Evolutionary conservation across 1,139 yeast genomes (phyloP), one percentile per base, ranked within the genome.

Genomic region (Chernovozyma sophiae-reginae): DNA sequence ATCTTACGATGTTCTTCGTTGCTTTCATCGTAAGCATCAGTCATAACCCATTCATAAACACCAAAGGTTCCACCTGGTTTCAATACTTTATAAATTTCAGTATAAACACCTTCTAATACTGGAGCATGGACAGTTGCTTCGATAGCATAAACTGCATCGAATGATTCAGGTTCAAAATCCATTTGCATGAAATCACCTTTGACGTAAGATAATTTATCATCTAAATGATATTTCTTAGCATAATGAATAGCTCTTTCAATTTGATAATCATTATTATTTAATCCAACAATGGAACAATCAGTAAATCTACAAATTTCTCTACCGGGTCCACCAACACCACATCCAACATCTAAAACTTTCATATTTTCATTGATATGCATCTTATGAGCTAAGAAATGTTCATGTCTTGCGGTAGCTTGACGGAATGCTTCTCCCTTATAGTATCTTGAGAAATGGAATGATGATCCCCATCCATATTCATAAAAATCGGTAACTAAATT

Each of bases 311-410:
- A 75, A 57, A 92, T 92, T 68, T 92, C 96, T 65, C 97, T 83
- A 26, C 96, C 97, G 53, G 98, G 98, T 30, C 98, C 98, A 58
- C 98, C 98, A 52, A 92, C 96, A 74, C 98, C 98, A 71, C 98
- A 94, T 36, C 98, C 98, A 42, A 92, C 98, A 61, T 94, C 98
- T 54, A 92, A 77, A 20, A 94, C 98, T 56, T 79, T 80, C 89
- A 85, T 86, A 51, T 78, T 76, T 53, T 81, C 86, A 53, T 72
- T 62, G 53, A 92, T 68, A 44, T 83, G 84, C 79, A 90, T 90
- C 70, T 85, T 83, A 62, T 74, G 71, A 28, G 98, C 98, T 53
- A 92, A 72, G 65, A 77, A 92, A 67, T 92, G 98, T 69, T 92
- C 98, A 65, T 92, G 98, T 71, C 98, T 80, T 35, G 97, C 97